These are phyloP conservation scores for Pezicula rhizophila DNA, from an alignment of 2,329 filamentous ascomycete species.

Conservation along the genomic window DNA sequence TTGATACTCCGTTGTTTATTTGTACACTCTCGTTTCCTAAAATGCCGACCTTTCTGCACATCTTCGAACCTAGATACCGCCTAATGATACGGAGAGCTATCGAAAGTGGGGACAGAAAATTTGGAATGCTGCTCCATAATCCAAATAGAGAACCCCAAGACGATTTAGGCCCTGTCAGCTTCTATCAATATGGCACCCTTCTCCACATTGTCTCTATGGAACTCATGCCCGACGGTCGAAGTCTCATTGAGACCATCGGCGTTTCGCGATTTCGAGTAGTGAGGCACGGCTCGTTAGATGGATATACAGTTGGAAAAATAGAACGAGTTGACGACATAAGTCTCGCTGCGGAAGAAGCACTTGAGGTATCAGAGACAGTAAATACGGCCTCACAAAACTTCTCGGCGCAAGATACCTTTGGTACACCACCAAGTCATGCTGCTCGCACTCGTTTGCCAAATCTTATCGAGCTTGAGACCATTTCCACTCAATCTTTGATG, in stretches of 20 bases:
- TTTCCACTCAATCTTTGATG: conserved; percentile 65
- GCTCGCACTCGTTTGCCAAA: background rate
- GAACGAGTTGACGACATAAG: conserved; percentile 79
- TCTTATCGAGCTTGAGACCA: conserved; percentile 28
- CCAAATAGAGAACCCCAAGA: conserved; percentile 44
- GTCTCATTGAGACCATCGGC: conserved; percentile 72
- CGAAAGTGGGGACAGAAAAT: conserved; percentile 62
- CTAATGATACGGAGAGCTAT: conserved; percentile 80
- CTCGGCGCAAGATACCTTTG: conserved; percentile 15
- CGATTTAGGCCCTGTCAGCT: conserved; percentile 46
- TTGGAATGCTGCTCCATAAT: conserved; percentile 80
- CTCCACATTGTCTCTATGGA: conserved; percentile 70
- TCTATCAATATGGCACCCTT: conserved; percentile 71
- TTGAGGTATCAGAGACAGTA: conserved; percentile 61
- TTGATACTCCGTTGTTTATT: conserved; percentile 68
- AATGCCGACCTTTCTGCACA: conserved; percentile 79
- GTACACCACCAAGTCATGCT: conserved; percentile 12
- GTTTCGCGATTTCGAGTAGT: conserved; percentile 70
- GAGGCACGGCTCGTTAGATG: conserved; percentile 60
- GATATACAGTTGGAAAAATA: conserved; percentile 70
- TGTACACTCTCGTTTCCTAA: conserved; percentile 76
- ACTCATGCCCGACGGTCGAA: conserved; percentile 72
- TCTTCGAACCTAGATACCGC: conserved; percentile 90
- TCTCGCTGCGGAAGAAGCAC: conserved; percentile 69
- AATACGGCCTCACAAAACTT: conserved; percentile 8